phyloP scores from a whole-genome alignment of 2,329 filamentous ascomycete species.

The Stagonosporopsis chrysanthemi region DNA sequence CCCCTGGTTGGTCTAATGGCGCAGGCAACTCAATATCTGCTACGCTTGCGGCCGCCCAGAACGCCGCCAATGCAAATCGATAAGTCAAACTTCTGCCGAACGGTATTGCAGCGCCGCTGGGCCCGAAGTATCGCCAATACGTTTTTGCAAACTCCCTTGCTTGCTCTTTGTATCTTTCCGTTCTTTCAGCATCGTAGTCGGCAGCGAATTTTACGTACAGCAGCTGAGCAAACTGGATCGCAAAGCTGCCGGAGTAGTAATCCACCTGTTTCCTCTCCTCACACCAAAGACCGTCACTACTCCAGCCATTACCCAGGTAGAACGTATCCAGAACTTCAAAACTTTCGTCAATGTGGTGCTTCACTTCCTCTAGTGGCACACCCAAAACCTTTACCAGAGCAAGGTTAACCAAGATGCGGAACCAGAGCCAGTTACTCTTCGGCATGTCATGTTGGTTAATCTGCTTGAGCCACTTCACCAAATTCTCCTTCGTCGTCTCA shows the following conservation, averaged over 20 bases:
- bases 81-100: slow-evolving; percentile 60
- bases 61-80: slow-evolving; percentile 56
- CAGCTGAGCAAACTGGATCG: slow-evolving; percentile 59
- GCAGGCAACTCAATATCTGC: slow-evolving; percentile 48
- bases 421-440: slow-evolving; percentile 60
- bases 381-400: slow-evolving; percentile 51
- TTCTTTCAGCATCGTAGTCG: slow-evolving; percentile 50
- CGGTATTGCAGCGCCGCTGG: slow-evolving; percentile 55
- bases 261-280: slow-evolving; percentile 52
- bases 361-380: slow-evolving; percentile 41
- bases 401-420: slow-evolving; percentile 57
- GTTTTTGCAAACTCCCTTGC: slow-evolving; percentile 51
- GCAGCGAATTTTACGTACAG: slow-evolving; percentile 52
- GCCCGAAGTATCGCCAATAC: slow-evolving; percentile 58
- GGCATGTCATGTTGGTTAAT: slow-evolving; percentile 56
- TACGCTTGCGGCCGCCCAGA: slow-evolving; percentile 54
- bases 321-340: slow-evolving; percentile 53
- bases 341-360: slow-evolving; percentile 48
- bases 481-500: slow-evolving; percentile 36
- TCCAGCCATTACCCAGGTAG: slow-evolving; percentile 55
- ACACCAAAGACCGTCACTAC: slow-evolving; percentile 55
- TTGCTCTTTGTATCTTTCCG: slow-evolving; percentile 44
- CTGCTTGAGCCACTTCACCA: slow-evolving; percentile 50
- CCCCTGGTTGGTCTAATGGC: slow-evolving; percentile 44
- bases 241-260: slow-evolving; percentile 62